phyloP scores from a whole-genome alignment of 1,139 yeast species.

The Protomyces inouyei region DNA sequence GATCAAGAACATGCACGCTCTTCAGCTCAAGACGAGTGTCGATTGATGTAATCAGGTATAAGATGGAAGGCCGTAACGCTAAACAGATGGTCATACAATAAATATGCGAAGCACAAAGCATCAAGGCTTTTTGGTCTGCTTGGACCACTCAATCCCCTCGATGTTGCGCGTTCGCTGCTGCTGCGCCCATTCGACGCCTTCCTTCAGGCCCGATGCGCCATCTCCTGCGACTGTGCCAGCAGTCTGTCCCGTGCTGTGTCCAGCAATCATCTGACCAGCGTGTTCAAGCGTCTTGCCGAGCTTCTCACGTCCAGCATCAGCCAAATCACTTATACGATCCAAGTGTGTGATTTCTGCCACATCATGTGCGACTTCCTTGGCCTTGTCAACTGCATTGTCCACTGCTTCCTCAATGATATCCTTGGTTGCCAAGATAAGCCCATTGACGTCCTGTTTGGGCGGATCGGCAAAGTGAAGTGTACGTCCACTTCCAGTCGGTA shows the following conservation, averaged over 20 bases:
- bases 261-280: neutral
- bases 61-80: too few relatives aligned
- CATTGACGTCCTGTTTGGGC: constrained; percentile 26
- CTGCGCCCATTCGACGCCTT: constrained; percentile 10
- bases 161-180: constrained; percentile 1
- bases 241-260: neutral
- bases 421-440: constrained; percentile 17
- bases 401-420: constrained; percentile 20
- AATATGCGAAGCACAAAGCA: neutral
- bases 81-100: neutral
- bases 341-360: constrained; percentile 3
- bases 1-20: constrained; percentile 81
- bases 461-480: constrained; percentile 11
- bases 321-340: neutral
- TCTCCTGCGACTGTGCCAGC: neutral
- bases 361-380: constrained; percentile 16
- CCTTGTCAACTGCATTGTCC: constrained; percentile 13
- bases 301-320: neutral
- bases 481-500: neutral
- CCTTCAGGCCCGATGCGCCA: neutral
- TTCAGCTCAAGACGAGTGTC: constrained; percentile 58
- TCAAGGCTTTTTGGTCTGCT: constrained; percentile 3
- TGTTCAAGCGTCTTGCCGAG: neutral
- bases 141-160: constrained; percentile 9
- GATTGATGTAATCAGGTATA: neutral